These are phyloP conservation scores for Apiotrichum veenhuisii DNA, from an alignment of 1,284 basidiomycete genomes.

Conservation along the genomic window DNA sequence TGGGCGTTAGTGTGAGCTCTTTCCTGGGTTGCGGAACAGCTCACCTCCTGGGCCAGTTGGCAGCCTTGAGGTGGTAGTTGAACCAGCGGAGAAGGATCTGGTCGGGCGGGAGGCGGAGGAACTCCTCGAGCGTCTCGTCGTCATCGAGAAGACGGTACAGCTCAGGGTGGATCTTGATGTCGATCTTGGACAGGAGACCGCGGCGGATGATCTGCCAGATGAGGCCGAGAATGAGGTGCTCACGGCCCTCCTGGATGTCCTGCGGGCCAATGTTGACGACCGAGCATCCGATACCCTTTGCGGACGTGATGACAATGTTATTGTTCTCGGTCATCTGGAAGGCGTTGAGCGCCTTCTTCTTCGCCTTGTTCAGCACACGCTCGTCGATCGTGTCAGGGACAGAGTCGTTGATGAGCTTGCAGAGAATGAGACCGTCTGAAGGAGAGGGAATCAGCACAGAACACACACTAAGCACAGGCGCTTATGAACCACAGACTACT, in stretches of 20 bases:
- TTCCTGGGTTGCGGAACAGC: constrained; percentile 10
- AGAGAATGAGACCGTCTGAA: constrained; percentile 88
- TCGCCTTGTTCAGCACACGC: constrained; percentile 88
- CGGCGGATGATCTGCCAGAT: constrained; percentile 98
- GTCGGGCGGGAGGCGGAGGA: constrained; percentile 88
- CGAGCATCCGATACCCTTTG: constrained; percentile 96
- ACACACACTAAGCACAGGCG: neutral
- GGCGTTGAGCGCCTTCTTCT: constrained; percentile 66
- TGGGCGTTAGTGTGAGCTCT: constrained; percentile 36
- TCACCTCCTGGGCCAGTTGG: constrained; percentile 80
- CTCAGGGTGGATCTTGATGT: constrained; percentile 97
- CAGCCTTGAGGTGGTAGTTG: constrained; percentile 96
- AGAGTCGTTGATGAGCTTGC: constrained; percentile 98
- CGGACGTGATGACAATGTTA: constrained; percentile 97
- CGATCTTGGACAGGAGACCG: constrained; percentile 88
- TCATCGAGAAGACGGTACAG: constrained; percentile 93
- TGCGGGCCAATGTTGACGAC: constrained; percentile 96
- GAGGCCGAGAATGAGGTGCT: constrained; percentile 95
- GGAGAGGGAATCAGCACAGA: neutral
- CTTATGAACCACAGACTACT: constrained; percentile 12
- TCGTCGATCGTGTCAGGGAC: constrained; percentile 98
- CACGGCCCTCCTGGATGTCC: constrained; percentile 87
- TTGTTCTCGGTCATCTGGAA: constrained; percentile 99
- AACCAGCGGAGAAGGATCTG: constrained; percentile 97
- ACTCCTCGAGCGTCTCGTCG: constrained; percentile 92